These are phyloP conservation scores for Apiospora marii DNA, from an alignment of 2,329 filamentous ascomycete species.

Conservation along the genomic window DNA sequence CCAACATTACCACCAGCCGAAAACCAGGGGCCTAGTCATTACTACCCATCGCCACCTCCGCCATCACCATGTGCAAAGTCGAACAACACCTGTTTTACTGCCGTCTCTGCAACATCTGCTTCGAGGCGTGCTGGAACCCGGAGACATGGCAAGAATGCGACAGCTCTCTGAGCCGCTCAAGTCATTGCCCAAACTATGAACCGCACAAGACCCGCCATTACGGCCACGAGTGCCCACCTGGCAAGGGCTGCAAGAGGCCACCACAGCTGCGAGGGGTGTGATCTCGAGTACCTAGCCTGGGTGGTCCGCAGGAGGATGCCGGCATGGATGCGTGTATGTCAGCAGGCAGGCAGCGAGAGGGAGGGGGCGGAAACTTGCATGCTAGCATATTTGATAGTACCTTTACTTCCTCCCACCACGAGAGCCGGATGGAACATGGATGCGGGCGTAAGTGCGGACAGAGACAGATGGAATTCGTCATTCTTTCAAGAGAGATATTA, in stretches of 20 bases:
- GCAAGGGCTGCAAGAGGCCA: neutral
- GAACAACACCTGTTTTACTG: neutral
- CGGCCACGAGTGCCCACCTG: neutral
- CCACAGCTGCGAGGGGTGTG: neutral
- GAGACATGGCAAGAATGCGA: neutral
- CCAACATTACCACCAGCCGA: neutral
- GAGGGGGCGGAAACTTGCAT: no score
- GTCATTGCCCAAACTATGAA: neutral
- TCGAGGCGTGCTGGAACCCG: no score
- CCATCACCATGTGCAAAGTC: neutral
- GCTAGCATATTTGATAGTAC: no score
- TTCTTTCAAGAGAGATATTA: neutral
- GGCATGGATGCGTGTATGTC: neutral
- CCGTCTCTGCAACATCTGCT: neutral
- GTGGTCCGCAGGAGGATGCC: neutral
- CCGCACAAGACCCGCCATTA: neutral
- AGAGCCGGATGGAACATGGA: neutral
- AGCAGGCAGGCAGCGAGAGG: no score
- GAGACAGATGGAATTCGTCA: neutral
- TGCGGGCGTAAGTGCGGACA: neutral
- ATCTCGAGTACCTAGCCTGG: neutral
- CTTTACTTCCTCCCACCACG: no score
- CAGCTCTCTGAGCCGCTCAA: neutral
- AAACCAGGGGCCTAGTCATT: neutral
- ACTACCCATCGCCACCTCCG: neutral